Evolutionary conservation across 495 filamentous ascomycete genomes (phyloP).

Genomic region (Clohesyomyces aquaticus): DNA sequence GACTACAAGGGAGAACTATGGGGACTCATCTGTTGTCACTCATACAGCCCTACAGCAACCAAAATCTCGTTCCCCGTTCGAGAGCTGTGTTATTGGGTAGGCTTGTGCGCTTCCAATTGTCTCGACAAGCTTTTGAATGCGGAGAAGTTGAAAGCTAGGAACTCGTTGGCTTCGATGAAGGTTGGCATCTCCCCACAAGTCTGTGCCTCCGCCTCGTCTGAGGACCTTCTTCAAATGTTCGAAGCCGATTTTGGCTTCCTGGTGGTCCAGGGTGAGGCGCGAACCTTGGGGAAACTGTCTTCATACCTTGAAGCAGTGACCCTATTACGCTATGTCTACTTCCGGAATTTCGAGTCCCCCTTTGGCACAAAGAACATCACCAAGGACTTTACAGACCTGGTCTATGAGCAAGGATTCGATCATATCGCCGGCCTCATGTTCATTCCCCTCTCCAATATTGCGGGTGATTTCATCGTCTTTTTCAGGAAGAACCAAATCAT

Average conservation of each 20-base stretch:
- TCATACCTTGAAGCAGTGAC: slow-evolving; percentile 31
- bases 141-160: slow-evolving; percentile 3
- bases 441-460: slow-evolving; percentile 23
- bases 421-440: slow-evolving; percentile 22
- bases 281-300: slow-evolving; percentile 20
- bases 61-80: slow-evolving; percentile 20
- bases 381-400: slow-evolving; percentile 23
- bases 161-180: slow-evolving; percentile 2
- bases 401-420: slow-evolving; percentile 20
- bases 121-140: slow-evolving; percentile 24
- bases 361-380: slow-evolving; percentile 15
- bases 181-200: slow-evolving; percentile 3
- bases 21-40: slow-evolving; percentile 28
- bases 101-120: slow-evolving; percentile 24
- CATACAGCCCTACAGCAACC: slow-evolving; percentile 16
- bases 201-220: slow-evolving; percentile 22
- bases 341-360: slow-evolving; percentile 7
- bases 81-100: slow-evolving; percentile 24
- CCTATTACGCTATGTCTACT: slow-evolving; percentile 24
- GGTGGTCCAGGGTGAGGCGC: slow-evolving; percentile 25
- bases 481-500: slow-evolving; percentile 13
- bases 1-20: slow-evolving; percentile 19
- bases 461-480: slow-evolving; percentile 21
- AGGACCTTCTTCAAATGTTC: slow-evolving; percentile 18
- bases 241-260: slow-evolving; percentile 26